Evolutionary conservation across 805 yeast genomes (phyloP).

Genomic region (Nakazawaea pomicola): DNA sequence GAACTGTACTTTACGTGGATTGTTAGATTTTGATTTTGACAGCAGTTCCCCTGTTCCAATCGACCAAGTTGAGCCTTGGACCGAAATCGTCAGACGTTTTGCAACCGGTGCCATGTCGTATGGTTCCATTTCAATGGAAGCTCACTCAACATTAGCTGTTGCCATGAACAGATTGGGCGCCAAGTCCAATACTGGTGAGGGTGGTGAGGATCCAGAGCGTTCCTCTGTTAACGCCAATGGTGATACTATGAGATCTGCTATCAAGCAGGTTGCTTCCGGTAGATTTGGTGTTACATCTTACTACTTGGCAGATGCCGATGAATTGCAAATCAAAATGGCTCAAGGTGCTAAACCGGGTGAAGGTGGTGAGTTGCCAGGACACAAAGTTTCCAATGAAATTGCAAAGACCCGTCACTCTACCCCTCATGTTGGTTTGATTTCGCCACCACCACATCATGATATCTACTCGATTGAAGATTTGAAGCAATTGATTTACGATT

Average conservation of each 20-base stretch:
- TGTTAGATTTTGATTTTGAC: slow-evolving; percentile 84
- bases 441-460: slow-evolving; percentile 99
- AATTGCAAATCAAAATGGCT: slow-evolving; percentile 96
- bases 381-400: slow-evolving; percentile 81
- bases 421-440: slow-evolving; percentile 92
- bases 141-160: slow-evolving; percentile 95
- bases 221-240: slow-evolving; percentile 77
- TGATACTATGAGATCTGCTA: slow-evolving; percentile 98
- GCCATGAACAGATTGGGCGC: slow-evolving; percentile 99
- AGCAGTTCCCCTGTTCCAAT: slow-evolving; percentile 73
- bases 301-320: slow-evolving; percentile 94
- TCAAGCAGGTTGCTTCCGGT: slow-evolving; percentile 96
- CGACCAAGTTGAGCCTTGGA: slow-evolving; percentile 99
- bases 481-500: slow-evolving; percentile 92
- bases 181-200: slow-evolving; percentile 97
- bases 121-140: slow-evolving; percentile 98
- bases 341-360: slow-evolving; percentile 99
- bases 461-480: slow-evolving; percentile 97
- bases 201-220: slow-evolving; percentile 97
- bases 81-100: slow-evolving; percentile 94
- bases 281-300: slow-evolving; percentile 96
- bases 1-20: slow-evolving; percentile 90
- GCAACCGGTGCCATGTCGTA: slow-evolving; percentile 99
- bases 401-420: slow-evolving; percentile 97
- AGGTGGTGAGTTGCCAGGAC: slow-evolving; percentile 98